Conservation (phyloP, 345 rosid species). For the Citrus medica region DNA sequence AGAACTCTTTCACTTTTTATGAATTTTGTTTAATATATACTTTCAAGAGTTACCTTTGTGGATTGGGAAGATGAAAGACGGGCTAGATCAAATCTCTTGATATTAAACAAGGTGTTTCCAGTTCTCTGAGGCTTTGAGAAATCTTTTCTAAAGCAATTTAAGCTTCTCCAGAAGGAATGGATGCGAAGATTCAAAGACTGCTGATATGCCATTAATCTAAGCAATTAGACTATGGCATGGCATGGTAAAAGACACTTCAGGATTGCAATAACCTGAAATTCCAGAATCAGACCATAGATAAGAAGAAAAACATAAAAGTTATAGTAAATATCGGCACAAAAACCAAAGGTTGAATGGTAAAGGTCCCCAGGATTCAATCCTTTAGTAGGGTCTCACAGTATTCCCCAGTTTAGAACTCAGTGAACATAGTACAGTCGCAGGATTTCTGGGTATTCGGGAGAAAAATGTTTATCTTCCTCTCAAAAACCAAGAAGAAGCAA, state of each 20-base stretch:
- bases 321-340: not conserved
- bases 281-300: not conserved
- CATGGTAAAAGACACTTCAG: not conserved
- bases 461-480: no score
- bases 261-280: conserved; percentile 3
- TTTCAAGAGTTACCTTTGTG: conserved; percentile 15
- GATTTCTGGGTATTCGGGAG: no score
- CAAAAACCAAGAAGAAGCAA: no score
- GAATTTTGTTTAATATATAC: not conserved
- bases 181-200: conserved; percentile 16
- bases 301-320: not conserved
- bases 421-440: no score
- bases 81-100: not conserved
- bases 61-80: not conserved
- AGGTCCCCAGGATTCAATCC: no score
- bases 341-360: not conserved
- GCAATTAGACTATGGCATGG: not conserved
- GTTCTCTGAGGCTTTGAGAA: conserved; percentile 12
- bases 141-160: conserved; percentile 12
- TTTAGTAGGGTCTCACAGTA: no score
- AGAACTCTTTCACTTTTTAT: not conserved
- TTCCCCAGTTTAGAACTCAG: no score
- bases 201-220: conserved; percentile 21
- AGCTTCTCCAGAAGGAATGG: conserved; percentile 19
- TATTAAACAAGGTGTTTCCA: not conserved